Evolutionary conservation across 1,284 basidiomycete species (phyloP).

Genomic region (Trichosporon faecale): DNA sequence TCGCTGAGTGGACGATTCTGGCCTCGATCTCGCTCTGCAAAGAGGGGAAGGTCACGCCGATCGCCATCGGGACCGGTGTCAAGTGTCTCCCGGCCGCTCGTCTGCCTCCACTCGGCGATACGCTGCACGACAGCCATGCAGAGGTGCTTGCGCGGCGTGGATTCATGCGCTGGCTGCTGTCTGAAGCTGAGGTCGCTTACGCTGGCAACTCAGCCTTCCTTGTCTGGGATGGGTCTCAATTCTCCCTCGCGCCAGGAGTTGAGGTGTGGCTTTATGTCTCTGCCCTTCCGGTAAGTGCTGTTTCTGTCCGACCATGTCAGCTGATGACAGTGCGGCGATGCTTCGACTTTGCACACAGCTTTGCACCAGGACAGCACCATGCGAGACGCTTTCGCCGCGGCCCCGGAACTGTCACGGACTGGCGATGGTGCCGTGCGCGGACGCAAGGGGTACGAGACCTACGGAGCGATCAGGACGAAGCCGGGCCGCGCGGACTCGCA

Average conservation of each 20-base stretch:
- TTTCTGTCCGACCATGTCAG: neutral
- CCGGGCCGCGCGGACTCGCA: constrained; percentile 80
- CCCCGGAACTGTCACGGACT: constrained; percentile 23
- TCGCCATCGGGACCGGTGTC: constrained; percentile 76
- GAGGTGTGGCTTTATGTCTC: constrained; percentile 74
- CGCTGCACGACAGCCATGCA: constrained; percentile 84
- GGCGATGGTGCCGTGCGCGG: constrained; percentile 60
- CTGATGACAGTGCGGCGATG: constrained; percentile 71
- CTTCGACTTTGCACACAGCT: constrained; percentile 75
- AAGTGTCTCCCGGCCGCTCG: constrained; percentile 73
- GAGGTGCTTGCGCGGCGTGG: constrained; percentile 81
- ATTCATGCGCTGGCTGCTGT: constrained; percentile 73
- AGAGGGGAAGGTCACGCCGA: constrained; percentile 53
- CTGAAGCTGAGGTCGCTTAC: constrained; percentile 57
- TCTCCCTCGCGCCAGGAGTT: constrained; percentile 58
- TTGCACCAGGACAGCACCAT: constrained; percentile 65
- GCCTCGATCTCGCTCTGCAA: constrained; percentile 39
- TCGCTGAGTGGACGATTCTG: constrained; percentile 53
- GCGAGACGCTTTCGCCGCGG: constrained; percentile 55
- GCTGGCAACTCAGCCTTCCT: constrained; percentile 33
- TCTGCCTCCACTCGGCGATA: constrained; percentile 70
- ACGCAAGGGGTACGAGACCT: constrained; percentile 68
- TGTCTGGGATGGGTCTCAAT: constrained; percentile 44
- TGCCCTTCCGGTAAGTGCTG: constrained; percentile 73
- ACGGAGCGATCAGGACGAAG: constrained; percentile 79